Evolutionary conservation across 2,329 filamentous ascomycete species (phyloP), one percentile per base, ranked within the genome.

Genomic region (Remersonia thermophila): DNA sequence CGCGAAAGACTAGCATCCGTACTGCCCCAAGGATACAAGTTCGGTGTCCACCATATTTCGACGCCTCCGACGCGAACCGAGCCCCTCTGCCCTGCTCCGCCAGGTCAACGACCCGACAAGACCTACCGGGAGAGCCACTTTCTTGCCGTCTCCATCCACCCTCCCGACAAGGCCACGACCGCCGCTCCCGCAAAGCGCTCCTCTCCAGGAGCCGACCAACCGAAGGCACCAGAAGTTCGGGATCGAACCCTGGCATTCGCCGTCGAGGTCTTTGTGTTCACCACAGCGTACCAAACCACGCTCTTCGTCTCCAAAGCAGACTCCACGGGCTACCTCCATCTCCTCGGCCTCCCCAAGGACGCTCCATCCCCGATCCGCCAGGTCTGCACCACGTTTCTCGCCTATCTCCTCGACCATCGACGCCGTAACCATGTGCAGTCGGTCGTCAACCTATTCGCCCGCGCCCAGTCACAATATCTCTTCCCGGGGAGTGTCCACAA

Each of bases 221-320:
- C 50, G 17, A 54, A 59, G 33, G 44, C 48, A 3, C 44, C 50
- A 18, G 42, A 38, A 34, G 29, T 35, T 26, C 48, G 49, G 4
- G 57, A 53, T 13, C 67, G 76, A 43, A 68, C 93, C 1, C 61
- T 95, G 6, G 69, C 89, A 7, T 78, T 93, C 40, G 89, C 82
- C 12, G 70, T 98, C 44, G 91, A 98, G 55, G 68, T 95, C 35
- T 69, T 91, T 49, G 72, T 98, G 41, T 98, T 93, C 59, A 82
- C 77, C 0, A 94, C 87, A 0, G 71, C 73, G 31, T 71, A 73
- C 48, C 72, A 85, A 16, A 93, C 82, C 2, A 95, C 83, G 3
- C 71, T 96, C 36, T 98, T 98, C 55, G 80, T 98, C 16, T 89
- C 87, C 44, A 98, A 98, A 59, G 91, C 91, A 33, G 91, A 98